Evolutionary conservation across 2,329 filamentous ascomycete genomes (phyloP).

Genomic region (Neonectria magnoliae): DNA sequence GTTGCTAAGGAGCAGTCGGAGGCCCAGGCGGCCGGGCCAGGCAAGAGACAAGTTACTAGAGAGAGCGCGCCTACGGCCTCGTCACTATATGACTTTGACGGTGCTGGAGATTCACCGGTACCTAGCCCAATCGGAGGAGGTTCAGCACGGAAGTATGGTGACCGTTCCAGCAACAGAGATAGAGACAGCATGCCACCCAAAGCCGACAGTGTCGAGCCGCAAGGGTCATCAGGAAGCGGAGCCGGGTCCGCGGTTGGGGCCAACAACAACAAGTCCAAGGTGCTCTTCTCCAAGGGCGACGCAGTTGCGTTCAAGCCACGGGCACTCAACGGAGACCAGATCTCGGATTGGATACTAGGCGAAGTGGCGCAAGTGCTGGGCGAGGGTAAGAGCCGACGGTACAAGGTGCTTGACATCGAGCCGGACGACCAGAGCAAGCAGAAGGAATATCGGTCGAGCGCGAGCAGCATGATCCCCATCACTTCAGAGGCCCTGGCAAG

Average conservation of each 20-base stretch:
- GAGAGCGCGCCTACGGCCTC: conserved; percentile 44
- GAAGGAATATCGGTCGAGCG: conserved; percentile 75
- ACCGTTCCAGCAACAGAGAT: conserved; percentile 51
- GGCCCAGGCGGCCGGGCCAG: conserved; percentile 44
- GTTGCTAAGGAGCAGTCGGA: conserved; percentile 56
- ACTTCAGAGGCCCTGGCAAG: conserved; percentile 62
- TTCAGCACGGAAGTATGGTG: conserved; percentile 50
- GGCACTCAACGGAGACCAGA: conserved; percentile 56
- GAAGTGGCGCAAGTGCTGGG: conserved; percentile 80
- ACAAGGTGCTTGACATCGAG: conserved; percentile 83
- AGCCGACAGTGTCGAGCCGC: conserved; percentile 66
- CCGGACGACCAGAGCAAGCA: conserved; percentile 76
- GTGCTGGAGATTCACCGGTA: conserved; percentile 56
- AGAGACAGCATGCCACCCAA: conserved; percentile 66
- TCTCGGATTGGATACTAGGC: conserved; percentile 76
- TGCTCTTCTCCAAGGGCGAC: conserved; percentile 69
- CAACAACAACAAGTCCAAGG: conserved; percentile 56
- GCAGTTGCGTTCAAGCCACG: conserved; percentile 75
- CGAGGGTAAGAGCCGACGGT: conserved; percentile 80
- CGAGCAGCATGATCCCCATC: conserved; percentile 81
- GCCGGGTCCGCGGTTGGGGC: conserved; percentile 31
- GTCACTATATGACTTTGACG: conserved; percentile 58
- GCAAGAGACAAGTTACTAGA: conserved; percentile 41
- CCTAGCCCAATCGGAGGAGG: conserved; percentile 53
- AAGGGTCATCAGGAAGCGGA: conserved; percentile 52